phyloP scores from a whole-genome alignment of 805 yeast species.

The Yarrowia sp. region DNA sequence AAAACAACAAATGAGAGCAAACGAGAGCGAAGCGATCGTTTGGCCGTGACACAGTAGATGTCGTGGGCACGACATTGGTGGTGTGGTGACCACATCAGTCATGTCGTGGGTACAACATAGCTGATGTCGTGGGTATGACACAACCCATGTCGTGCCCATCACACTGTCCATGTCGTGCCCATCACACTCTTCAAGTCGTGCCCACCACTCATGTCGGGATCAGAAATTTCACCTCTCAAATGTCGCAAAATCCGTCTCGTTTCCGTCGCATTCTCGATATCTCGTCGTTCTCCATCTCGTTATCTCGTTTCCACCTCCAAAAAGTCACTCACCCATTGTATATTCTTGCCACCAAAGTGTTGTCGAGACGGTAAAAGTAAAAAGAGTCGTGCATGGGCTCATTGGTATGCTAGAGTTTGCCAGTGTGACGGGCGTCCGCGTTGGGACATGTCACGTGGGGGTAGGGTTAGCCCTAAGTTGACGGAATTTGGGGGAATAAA shows the following conservation, averaged over 20 bases:
- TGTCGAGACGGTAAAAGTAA: constrained; percentile 25
- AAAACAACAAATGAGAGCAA: too few species aligned
- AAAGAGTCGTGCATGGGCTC: constrained; percentile 23
- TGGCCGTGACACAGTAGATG: neutral
- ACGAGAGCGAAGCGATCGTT: neutral
- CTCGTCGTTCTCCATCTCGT: neutral
- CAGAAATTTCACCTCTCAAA: too few species aligned
- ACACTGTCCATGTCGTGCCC: neutral
- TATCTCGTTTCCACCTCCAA: too few species aligned
- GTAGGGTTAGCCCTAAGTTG: constrained; percentile 15
- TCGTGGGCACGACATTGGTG: neutral
- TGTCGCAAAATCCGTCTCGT: neutral
- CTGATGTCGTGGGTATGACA: neutral
- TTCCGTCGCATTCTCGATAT: neutral
- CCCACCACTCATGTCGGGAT: neutral
- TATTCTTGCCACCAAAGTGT: constrained; percentile 21
- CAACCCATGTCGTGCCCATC: neutral
- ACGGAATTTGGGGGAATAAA: neutral
- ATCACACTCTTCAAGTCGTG: neutral
- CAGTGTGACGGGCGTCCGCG: constrained; percentile 15
- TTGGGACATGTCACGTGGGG: constrained; percentile 11
- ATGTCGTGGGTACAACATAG: neutral
- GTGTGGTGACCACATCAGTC: too few species aligned
- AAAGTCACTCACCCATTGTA: constrained; percentile 27
- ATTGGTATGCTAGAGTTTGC: constrained; percentile 11